Conservation (phyloP, 495 filamentous ascomycete species). For the Aspergillus heteromorphus region DNA sequence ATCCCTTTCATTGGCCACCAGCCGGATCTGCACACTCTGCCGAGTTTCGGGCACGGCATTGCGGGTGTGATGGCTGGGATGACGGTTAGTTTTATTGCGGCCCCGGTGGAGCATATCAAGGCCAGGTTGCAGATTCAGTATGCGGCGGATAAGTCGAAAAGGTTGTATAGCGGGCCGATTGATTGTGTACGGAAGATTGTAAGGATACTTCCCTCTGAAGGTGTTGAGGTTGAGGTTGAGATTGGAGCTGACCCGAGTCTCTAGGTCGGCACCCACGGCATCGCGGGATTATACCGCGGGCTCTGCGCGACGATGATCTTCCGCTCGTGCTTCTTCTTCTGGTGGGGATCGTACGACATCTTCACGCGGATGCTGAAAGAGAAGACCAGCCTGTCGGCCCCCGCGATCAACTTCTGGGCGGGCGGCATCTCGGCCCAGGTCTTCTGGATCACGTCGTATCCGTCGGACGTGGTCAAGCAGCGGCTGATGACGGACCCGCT, state of each 20-base stretch:
- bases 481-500: conserved; percentile 94
- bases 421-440: conserved; percentile 87
- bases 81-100: conserved; percentile 88
- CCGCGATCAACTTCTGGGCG: conserved; percentile 93
- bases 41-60: conserved; percentile 73
- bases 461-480: conserved; percentile 93
- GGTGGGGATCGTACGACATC: conserved; percentile 91
- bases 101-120: conserved; percentile 94
- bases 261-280: conserved; percentile 56
- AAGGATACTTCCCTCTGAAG: conserved; percentile 11
- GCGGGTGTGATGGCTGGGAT: conserved; percentile 82
- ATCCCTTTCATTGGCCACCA: conserved; percentile 29
- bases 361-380: conserved; percentile 62
- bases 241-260: not conserved
- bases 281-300: conserved; percentile 78
- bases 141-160: conserved; percentile 61
- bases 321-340: conserved; percentile 91
- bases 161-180: conserved; percentile 79
- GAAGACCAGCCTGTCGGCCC: conserved; percentile 65
- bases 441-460: conserved; percentile 91
- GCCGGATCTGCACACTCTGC: conserved; percentile 47
- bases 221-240: not conserved
- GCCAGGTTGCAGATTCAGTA: conserved; percentile 93
- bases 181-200: conserved; percentile 74
- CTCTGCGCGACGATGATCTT: conserved; percentile 81